These are phyloP conservation scores for Melampsora medusae DNA, from an alignment of 1,284 basidiomycete genomes.

Conservation along the genomic window DNA sequence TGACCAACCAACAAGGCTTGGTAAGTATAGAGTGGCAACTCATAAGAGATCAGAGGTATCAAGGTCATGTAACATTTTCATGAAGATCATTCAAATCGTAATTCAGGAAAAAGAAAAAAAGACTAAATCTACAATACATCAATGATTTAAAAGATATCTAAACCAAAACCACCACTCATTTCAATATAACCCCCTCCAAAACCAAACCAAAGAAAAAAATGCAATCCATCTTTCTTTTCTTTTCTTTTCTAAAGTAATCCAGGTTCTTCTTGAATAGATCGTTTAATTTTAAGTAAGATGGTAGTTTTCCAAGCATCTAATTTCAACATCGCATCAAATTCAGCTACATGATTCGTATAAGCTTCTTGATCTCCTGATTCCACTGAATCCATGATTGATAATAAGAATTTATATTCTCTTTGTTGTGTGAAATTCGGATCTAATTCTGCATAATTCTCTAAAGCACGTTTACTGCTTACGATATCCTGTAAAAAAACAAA, in stretches of 20 bases:
- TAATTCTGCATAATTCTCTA: constrained; percentile 69
- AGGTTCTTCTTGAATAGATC: constrained; percentile 66
- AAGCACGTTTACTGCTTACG: constrained; percentile 75
- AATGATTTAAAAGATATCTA: too few species aligned
- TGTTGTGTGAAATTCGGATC: constrained; percentile 81
- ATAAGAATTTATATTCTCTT: constrained; percentile 83
- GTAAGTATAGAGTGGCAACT: too few species aligned
- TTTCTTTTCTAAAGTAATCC: constrained; percentile 55
- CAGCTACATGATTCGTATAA: constrained; percentile 63
- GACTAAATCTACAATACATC: too few species aligned
- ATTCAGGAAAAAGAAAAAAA: too few species aligned
- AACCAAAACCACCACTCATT: too few species aligned
- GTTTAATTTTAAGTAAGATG: constrained; percentile 83
- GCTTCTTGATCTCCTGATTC: constrained; percentile 74
- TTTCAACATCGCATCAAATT: constrained; percentile 79
- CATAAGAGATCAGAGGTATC: too few species aligned
- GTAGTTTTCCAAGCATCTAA: constrained; percentile 92
- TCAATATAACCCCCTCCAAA: too few species aligned
- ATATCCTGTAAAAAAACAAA: constrained; percentile 73
- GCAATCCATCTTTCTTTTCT: not conserved
- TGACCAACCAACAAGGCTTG: too few species aligned
- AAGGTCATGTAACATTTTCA: too few species aligned
- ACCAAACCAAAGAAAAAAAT: not conserved
- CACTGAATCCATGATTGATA: constrained; percentile 71
- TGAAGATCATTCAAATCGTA: too few species aligned